These are phyloP conservation scores for Boletus fagicola DNA, from an alignment of 768 basidiomycete species.

Conservation along the genomic window DNA sequence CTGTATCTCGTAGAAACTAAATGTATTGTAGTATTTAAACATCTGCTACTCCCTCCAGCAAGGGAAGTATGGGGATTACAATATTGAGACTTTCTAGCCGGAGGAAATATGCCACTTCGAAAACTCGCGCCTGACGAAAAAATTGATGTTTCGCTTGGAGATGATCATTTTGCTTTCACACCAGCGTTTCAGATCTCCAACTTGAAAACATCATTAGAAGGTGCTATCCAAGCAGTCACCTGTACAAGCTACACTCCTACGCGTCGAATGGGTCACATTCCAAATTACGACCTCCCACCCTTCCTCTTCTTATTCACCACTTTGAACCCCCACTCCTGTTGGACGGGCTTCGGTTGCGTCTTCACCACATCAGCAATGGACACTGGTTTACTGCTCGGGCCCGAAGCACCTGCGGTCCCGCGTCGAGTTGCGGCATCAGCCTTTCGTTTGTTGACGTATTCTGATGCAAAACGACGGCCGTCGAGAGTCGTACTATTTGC, in stretches of 20 bases:
- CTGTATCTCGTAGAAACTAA: conserved; percentile 24
- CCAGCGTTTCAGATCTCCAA: background rate
- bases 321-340: conserved; percentile 87
- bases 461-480: conserved; percentile 90
- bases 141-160: background rate
- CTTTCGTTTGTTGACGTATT: conserved; percentile 86
- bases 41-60: background rate
- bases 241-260: conserved; percentile 13
- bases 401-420: conserved; percentile 41
- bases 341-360: conserved; percentile 72
- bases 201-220: conserved; percentile 2
- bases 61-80: background rate
- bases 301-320: conserved; percentile 97
- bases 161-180: background rate
- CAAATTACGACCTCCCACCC: conserved; percentile 51
- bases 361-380: conserved; percentile 92
- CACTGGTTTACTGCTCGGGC: conserved; percentile 46
- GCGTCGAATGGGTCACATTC: background rate
- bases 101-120: background rate
- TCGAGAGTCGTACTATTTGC: conserved; percentile 93
- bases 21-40: conserved; percentile 21
- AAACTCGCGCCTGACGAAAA: background rate
- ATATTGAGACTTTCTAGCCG: background rate
- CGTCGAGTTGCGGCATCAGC: conserved; percentile 63
- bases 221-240: conserved; percentile 26